Base-by-base conservation (phyloP, 352 stramenopile species). In the Globisporangium mamillatum region DNA sequence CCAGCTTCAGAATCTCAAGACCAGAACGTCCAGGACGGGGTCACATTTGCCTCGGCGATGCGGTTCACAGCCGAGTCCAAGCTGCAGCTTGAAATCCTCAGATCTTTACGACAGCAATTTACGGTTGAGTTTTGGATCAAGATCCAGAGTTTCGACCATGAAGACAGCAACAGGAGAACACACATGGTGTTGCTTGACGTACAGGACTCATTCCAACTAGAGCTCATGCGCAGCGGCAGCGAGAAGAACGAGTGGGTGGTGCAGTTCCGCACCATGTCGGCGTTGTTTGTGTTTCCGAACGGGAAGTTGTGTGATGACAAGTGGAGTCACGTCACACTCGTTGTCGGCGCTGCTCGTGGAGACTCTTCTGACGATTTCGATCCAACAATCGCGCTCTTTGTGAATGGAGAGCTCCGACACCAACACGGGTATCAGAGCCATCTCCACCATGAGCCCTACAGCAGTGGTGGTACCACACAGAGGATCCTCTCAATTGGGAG, bases 101-200 rank as follows among this genome's bases (percentile, higher is more conserved):
- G 44, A 9, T 27, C 55, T 9, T 4, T 16, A 60, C 6, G 10
- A 36, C 74, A 76, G 44, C 55, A 73, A 8, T 71, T 86, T n/a
- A 84, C 76, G 0, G 63, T 89, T 38, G 79, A 87, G 1, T 75
- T 59, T 1, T 86, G 74, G 76, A 22, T 89, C 2, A 67, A 66
- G 53, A 74, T 88, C 34, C 61, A 76, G 29, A 44, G 12, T 44
- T 14, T 0, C 0, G 36, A 44, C 36, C 72, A 27, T 4, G 53
- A 27, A 41, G 36, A 6, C 54, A 53, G 2, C 53, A 34, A 3
- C 25, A 18, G 9, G 34, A 59, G 52, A 57, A 53, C 29, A 48
- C 65, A 52, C 7, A 71, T 83, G 58, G 76, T 71, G 50, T 20
- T 83, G 36, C 69, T 80, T 1, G 74, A 83, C 59, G 57, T 70